Conservation (phyloP, 306 rosid species). For the Dalbergia cultrata region DNA sequence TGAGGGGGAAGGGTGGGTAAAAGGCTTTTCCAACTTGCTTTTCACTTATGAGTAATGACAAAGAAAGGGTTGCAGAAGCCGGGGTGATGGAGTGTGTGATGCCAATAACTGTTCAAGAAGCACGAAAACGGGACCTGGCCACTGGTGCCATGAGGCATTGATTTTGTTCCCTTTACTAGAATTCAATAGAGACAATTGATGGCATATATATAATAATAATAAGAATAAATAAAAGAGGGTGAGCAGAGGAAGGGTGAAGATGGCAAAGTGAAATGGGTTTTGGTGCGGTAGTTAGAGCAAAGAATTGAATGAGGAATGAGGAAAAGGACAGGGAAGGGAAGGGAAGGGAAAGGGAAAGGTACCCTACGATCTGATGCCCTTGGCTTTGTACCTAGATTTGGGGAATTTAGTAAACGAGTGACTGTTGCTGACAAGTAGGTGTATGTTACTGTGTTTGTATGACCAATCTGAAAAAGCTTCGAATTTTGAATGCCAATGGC, state of each 20-base stretch:
- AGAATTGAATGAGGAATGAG: slow-evolving; percentile 26
- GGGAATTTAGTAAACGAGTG: slow-evolving; percentile 40
- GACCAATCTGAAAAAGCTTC: slow-evolving; percentile 44
- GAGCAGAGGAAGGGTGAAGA: background rate
- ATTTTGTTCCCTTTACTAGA: slow-evolving; percentile 41
- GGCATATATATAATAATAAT: background rate
- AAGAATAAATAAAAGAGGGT: background rate
- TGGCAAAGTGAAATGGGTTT: background rate
- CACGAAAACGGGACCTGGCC: slow-evolving; percentile 35
- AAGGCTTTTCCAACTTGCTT: slow-evolving; percentile 16
- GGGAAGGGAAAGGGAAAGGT: background rate
- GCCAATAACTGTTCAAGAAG: background rate
- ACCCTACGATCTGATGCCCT: background rate
- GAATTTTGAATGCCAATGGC: slow-evolving; percentile 48
- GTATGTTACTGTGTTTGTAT: slow-evolving; percentile 40
- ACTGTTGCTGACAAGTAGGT: slow-evolving; percentile 48
- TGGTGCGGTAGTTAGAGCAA: slow-evolving; percentile 20
- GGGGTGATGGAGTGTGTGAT: background rate
- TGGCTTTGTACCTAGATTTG: slow-evolving; percentile 26
- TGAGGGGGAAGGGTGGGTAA: background rate
- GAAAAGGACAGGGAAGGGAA: background rate
- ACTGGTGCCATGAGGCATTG: slow-evolving; percentile 8
- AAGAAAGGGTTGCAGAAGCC: background rate
- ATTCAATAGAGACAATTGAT: slow-evolving; percentile 15
- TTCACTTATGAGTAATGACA: slow-evolving; percentile 22